phyloP scores from a whole-genome alignment of 768 basidiomycete species.

The Termitomyces sp. region DNA sequence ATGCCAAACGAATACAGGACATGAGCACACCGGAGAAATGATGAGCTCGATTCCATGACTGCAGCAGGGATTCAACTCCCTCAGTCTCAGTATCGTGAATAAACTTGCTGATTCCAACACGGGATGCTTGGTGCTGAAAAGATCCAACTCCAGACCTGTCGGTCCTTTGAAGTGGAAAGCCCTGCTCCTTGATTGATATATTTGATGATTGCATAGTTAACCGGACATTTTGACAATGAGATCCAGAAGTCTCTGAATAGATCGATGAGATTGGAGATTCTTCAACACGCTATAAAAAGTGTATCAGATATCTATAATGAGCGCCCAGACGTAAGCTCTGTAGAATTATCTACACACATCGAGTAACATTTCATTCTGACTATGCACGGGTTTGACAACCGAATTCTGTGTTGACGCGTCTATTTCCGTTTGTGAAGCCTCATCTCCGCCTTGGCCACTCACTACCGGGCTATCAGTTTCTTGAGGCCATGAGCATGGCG shows the following conservation, averaged over 20 bases:
- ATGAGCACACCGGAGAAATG: not conserved
- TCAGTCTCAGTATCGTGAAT: not conserved
- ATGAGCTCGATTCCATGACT: not conserved
- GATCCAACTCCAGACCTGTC: not conserved
- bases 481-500: not conserved
- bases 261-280: not conserved
- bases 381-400: not conserved
- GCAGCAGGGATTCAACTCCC: not conserved
- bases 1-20: not conserved
- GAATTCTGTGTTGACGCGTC: constrained; percentile 3
- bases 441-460: not conserved
- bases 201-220: not conserved
- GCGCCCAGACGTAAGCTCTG: not conserved
- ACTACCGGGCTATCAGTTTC: not conserved
- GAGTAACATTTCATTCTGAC: not conserved
- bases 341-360: not conserved
- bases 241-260: not conserved
- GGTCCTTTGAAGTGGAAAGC: not conserved
- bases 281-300: not conserved
- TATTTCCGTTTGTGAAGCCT: not conserved
- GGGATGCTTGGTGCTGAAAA: not conserved
- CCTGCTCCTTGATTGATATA: not conserved
- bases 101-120: not conserved
- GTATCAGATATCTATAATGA: not conserved
- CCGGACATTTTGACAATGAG: not conserved